phyloP scores from a whole-genome alignment of 352 stramenopile genomes.

The Globisporangium irregulare region DNA sequence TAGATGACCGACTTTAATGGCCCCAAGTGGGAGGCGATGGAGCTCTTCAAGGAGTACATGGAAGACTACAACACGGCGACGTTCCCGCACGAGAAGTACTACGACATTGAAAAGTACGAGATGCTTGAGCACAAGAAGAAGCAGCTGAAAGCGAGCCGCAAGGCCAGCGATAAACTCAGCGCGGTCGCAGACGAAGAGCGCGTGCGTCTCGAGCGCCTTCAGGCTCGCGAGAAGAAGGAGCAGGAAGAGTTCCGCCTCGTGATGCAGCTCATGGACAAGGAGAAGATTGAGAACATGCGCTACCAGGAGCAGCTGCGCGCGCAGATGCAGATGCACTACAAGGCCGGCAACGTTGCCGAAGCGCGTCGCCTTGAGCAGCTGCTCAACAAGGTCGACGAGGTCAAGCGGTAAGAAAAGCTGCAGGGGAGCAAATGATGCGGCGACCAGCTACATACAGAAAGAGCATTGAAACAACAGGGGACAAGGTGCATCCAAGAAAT shows the following conservation, averaged over 20 bases:
- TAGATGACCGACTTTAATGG: constrained; percentile 81
- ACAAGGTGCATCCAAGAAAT: no score
- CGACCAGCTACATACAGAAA: no score
- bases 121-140: constrained; percentile 91
- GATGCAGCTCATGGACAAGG: constrained; percentile 79
- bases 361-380: constrained; percentile 82
- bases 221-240: constrained; percentile 54
- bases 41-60: constrained; percentile 92
- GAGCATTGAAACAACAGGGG: no score
- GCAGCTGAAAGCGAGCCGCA: constrained; percentile 42
- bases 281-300: constrained; percentile 88
- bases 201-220: constrained; percentile 54
- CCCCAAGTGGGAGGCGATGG: constrained; percentile 85
- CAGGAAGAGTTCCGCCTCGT: constrained; percentile 74
- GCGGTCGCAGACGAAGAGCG: constrained; percentile 57
- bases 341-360: constrained; percentile 82
- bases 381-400: constrained; percentile 60
- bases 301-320: constrained; percentile 76
- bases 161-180: constrained; percentile 25
- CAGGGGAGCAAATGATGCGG: background rate
- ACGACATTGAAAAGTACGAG: constrained; percentile 98
- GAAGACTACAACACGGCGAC: constrained; percentile 99
- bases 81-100: constrained; percentile 96
- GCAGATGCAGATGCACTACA: constrained; percentile 91
- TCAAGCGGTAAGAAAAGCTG: constrained; percentile 22